Evolutionary conservation across 192 early-diverging fungal genomes (phyloP).

Genomic region (Physocladia obscura): DNA sequence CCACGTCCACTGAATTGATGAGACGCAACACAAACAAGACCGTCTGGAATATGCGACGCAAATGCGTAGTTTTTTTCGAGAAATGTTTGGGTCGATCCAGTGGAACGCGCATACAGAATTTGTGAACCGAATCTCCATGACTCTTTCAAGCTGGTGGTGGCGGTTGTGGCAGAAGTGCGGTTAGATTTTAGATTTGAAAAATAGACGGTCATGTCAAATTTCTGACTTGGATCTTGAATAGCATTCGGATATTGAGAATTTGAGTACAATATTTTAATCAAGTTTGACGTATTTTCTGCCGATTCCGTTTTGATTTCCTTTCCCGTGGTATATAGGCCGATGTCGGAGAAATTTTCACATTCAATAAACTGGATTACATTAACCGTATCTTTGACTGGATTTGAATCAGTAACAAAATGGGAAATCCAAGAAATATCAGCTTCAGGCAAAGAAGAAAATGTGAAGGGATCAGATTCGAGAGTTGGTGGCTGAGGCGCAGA

Average conservation of each 20-base stretch:
- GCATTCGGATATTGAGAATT: too few relatives aligned
- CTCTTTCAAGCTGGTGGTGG: too few relatives aligned
- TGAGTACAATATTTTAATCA: too few relatives aligned
- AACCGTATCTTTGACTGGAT: conserved; percentile 23
- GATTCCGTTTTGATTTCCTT: too few relatives aligned
- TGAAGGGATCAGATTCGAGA: neutral
- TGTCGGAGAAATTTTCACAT: neutral
- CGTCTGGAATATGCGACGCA: conserved; percentile 65
- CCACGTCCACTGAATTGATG: conserved; percentile 75
- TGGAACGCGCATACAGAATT: conserved; percentile 75
- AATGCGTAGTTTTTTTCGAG: conserved; percentile 84
- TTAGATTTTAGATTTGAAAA: too few relatives aligned
- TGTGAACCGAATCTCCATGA: too few relatives aligned
- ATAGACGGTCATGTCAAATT: too few relatives aligned
- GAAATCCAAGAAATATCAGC: neutral
- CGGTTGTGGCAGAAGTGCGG: too few relatives aligned
- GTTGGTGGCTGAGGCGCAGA: too few relatives aligned
- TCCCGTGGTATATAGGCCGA: too few relatives aligned
- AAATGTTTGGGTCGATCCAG: conserved; percentile 89
- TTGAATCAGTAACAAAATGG: neutral
- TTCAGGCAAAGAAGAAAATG: neutral
- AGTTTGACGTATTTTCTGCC: too few relatives aligned
- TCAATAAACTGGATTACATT: conserved; percentile 21
- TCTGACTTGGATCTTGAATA: too few relatives aligned
- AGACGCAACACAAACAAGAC: conserved; percentile 77